Base-by-base conservation (phyloP, 2,329 filamentous ascomycete genomes). In the Fusarium sp. region DNA sequence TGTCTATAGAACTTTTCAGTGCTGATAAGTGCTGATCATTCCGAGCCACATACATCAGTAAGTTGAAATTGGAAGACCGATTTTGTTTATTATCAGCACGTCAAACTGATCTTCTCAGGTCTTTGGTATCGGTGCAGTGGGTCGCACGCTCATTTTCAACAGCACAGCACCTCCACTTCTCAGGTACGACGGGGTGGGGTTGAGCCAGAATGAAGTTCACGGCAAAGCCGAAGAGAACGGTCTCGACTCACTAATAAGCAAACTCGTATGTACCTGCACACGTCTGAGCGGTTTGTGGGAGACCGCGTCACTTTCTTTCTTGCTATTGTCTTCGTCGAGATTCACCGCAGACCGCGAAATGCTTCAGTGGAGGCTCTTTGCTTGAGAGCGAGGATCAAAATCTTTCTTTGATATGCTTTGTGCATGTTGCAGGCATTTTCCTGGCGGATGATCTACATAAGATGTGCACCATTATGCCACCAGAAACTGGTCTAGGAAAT, bases 211-310 rank as follows among this genome's bases (percentile, higher is more conserved):
- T 60, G 68, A 77, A 68, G 60, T 59, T 70, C 66, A 76, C 76
- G 76, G 76, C 69, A 75, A 62, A 55, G 61, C 76, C 76, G 76
- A 78, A 71, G 66, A 77, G 76, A 78, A 76, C 73, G 73, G 76
- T 78, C 76, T 78, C 76, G 76, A 76, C 70, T 75, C 65, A 41
- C 41, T 38, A 68, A 61, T 31, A 69, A 65, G 39, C 36, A 61
- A 53, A 38, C 60, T 62, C 53, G 54, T 62, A 65, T 47, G 64
- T 68, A 28, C 50, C 55, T 62, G 42, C 63, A 65, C 54, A 62
- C 71, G 71, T 68, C 65, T 68, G 36, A 45, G 65, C 60, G 72
- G 67, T 60, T 65, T 61, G 39, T 53, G 39, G 31, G 33, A 59
- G 48, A 60, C 31, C 42, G 65, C 59, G 35, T 55, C 33, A 50